A percentile compares a stretch with the other conserved stretches of the same genome.
Evolutionary conservation across 2,329 filamentous ascomycete genomes (phyloP).

Genomic region (Fusarium sp.): DNA sequence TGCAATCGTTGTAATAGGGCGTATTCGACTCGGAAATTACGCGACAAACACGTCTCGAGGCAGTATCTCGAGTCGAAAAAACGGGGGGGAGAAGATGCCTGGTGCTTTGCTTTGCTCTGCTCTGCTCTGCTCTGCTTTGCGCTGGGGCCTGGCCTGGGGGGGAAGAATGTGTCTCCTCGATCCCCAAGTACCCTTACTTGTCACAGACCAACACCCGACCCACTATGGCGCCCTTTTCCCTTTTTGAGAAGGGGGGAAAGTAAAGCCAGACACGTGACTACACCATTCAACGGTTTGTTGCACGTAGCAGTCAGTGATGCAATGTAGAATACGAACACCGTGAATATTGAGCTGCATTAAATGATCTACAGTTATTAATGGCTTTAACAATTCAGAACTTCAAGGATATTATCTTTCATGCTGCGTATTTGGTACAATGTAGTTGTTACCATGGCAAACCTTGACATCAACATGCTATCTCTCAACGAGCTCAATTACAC

Average conservation of each 20-base stretch:
- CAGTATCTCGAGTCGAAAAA: constrained; percentile 47
- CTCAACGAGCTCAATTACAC: constrained; percentile 12
- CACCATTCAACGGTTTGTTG: constrained; percentile 5
- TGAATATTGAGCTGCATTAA: neutral
- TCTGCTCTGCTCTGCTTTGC: constrained; percentile 31
- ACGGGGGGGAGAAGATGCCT: constrained; percentile 46
- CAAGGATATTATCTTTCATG: neutral
- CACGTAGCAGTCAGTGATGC: neutral
- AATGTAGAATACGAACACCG: neutral
- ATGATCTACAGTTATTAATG: neutral
- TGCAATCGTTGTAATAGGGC: constrained; percentile 47
- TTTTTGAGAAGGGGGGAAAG: constrained; percentile 45
- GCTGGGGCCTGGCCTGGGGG: constrained; percentile 41
- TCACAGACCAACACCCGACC: constrained; percentile 45
- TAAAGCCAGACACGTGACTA: constrained; percentile 52
- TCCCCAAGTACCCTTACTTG: constrained; percentile 50
- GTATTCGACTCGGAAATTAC: constrained; percentile 43
- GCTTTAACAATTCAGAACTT: neutral
- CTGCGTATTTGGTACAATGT: neutral
- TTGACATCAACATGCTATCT: neutral
- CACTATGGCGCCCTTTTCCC: constrained; percentile 49
- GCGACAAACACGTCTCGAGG: constrained; percentile 42
- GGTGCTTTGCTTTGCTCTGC: constrained; percentile 33
- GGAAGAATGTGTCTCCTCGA: constrained; percentile 59
- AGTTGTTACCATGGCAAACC: neutral